phyloP scores from a whole-genome alignment of 176 grass and related monocot genomes.

The Ampelocalamus luodianensis region DNA sequence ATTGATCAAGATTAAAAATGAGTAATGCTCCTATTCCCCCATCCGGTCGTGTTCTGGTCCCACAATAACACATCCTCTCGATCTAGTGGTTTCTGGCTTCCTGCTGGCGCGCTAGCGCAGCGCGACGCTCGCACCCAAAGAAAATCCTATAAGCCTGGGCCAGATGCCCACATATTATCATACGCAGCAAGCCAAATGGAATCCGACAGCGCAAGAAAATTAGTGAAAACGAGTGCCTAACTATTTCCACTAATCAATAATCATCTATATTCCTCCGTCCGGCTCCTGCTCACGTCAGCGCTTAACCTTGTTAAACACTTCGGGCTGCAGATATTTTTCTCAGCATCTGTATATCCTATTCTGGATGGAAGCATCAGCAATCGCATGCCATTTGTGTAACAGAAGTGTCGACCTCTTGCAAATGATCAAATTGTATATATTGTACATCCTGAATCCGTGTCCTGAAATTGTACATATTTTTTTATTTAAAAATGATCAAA shows the following conservation, averaged over 20 bases:
- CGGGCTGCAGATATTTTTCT: conserved; percentile 23
- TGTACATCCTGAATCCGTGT: no score
- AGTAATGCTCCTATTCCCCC: no score
- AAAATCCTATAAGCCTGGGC: neutral
- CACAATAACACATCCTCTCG: neutral
- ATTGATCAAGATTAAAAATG: no score
- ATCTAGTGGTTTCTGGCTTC: neutral
- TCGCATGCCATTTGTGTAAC: neutral
- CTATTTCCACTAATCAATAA: neutral
- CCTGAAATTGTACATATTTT: no score
- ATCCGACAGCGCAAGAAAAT: neutral
- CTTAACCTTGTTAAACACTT: neutral
- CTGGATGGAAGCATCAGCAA: neutral
- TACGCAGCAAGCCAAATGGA: neutral
- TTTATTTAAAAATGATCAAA: no score
- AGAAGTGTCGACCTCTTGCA: neutral
- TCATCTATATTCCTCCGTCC: neutral
- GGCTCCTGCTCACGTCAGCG: neutral
- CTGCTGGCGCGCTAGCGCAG: no score
- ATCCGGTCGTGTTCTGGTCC: no score
- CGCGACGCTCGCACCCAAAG: neutral
- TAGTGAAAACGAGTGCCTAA: conserved; percentile 29
- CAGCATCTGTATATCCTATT: neutral
- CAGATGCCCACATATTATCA: neutral
- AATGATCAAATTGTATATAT: no score